Conservation (phyloP, 352 stramenopile genomes). For the Globisporangium canariense region DNA sequence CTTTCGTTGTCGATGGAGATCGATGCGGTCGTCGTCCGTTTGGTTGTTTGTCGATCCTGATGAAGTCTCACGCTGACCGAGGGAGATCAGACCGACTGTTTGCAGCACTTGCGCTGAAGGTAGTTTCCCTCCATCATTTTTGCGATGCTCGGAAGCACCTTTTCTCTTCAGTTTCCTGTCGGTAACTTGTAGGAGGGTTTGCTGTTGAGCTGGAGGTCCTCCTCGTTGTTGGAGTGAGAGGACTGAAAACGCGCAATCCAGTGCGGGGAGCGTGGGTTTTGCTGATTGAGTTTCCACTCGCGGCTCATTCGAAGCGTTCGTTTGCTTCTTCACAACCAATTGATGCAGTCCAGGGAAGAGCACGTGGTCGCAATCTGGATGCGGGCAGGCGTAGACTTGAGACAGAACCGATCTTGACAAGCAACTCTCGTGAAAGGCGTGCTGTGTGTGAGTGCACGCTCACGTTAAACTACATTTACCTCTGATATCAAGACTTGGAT, state of each 20-base stretch:
- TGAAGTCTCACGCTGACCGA: neutral
- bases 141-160: neutral
- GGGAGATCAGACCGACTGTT: conserved; percentile 4
- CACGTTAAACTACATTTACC: neutral
- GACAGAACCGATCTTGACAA: conserved; percentile 63
- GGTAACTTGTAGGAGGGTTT: neutral
- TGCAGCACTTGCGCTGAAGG: conserved; percentile 12
- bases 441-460: conserved; percentile 25
- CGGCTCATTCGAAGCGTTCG: neutral
- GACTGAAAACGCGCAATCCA: conserved; percentile 16
- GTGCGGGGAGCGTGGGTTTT: neutral
- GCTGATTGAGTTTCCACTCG: neutral
- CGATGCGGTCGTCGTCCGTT: neutral
- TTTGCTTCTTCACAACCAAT: conserved; percentile 17
- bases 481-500: neutral
- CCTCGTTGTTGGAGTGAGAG: conserved; percentile 19
- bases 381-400: conserved; percentile 54
- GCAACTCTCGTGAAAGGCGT: conserved; percentile 79
- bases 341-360: conserved; percentile 64
- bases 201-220: neutral
- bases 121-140: conserved; percentile 5
- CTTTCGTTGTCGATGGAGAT: conserved; percentile 2
- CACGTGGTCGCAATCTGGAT: conserved; percentile 38
- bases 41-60: conserved; percentile 6
- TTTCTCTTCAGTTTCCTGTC: neutral